phyloP scores from a whole-genome alignment of 1,284 basidiomycete genomes.

The Cutaneotrichosporon dermatis region DNA sequence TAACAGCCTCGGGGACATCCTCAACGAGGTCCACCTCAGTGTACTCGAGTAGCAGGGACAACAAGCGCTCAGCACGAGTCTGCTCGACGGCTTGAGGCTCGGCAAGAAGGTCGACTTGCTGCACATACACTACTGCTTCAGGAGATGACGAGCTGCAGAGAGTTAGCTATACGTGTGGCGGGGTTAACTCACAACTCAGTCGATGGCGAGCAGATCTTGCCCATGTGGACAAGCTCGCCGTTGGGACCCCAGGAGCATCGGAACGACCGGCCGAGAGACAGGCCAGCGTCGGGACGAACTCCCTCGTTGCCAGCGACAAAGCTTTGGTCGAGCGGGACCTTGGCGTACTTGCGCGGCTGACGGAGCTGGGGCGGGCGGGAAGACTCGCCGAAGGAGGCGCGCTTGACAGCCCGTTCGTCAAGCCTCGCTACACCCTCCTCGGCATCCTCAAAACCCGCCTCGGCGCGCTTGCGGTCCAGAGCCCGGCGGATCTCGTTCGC shows the following conservation, averaged over 20 bases:
- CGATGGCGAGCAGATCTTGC: slow-evolving; percentile 60
- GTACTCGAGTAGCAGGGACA: slow-evolving; percentile 72
- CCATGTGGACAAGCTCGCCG: slow-evolving; percentile 71
- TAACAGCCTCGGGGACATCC: slow-evolving; percentile 59
- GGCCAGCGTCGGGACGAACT: slow-evolving; percentile 69
- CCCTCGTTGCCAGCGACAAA: slow-evolving; percentile 57
- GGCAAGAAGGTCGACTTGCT: slow-evolving; percentile 29
- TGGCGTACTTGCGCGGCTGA: slow-evolving; percentile 40
- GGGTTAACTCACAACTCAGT: slow-evolving; percentile 28
- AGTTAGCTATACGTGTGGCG: slow-evolving; percentile 22
- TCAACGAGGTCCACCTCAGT: slow-evolving; percentile 61
- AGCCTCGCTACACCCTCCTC: slow-evolving; percentile 67
- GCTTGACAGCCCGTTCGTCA: slow-evolving; percentile 61
- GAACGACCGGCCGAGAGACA: slow-evolving; percentile 82
- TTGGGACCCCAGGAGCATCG: slow-evolving; percentile 85
- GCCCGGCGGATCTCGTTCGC: slow-evolving; percentile 10
- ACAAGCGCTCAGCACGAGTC: slow-evolving; percentile 59
- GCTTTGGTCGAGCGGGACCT: slow-evolving; percentile 34
- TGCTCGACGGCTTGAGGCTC: slow-evolving; percentile 47
- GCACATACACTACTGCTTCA: slow-evolving; percentile 28
- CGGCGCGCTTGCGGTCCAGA: slow-evolving; percentile 12
- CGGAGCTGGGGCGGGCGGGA: slow-evolving; percentile 61
- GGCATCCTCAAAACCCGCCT: slow-evolving; percentile 56
- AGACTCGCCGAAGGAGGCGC: slow-evolving; percentile 70
- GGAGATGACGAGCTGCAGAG: slow-evolving; percentile 24